These are phyloP conservation scores for Botryosphaeria agaves DNA, from an alignment of 2,329 filamentous ascomycete genomes.

Conservation along the genomic window DNA sequence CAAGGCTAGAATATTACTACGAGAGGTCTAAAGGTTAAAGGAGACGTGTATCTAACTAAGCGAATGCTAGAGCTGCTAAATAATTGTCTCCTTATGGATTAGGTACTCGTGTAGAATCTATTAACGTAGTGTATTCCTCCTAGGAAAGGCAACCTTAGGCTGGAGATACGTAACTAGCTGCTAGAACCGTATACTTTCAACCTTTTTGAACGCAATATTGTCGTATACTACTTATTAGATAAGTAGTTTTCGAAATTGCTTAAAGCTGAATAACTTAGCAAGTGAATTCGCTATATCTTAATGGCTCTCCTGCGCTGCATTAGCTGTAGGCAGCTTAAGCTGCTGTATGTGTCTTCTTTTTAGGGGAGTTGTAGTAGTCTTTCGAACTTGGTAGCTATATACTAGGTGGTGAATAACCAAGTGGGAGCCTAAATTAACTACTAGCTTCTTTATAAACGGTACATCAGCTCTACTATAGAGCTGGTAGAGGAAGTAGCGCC, in stretches of 20 bases:
- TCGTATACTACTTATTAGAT: neutral
- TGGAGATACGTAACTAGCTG: neutral
- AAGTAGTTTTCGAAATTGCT: neutral
- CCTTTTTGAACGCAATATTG: neutral
- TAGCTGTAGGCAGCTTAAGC: neutral
- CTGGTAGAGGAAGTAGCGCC: neutral
- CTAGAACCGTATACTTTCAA: neutral
- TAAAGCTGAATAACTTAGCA: neutral
- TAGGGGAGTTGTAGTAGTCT: neutral
- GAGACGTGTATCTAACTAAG: slow-evolving; percentile 3
- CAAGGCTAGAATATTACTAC: slow-evolving; percentile 4
- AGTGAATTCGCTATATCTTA: neutral
- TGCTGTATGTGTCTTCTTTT: neutral
- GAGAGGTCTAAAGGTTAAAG: slow-evolving; percentile 8
- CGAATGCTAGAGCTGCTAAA: neutral
- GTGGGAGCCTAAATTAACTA: neutral
- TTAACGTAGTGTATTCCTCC: neutral
- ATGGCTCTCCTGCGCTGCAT: neutral
- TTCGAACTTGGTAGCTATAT: neutral
- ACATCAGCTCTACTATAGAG: neutral
- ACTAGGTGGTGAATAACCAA: neutral
- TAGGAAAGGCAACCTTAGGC: neutral
- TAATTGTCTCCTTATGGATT: neutral
- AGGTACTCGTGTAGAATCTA: neutral
- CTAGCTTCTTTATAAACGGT: neutral